These are phyloP conservation scores for Fonsecaea multimorphosa DNA, from an alignment of 2,329 filamentous ascomycete species.

Conservation along the genomic window DNA sequence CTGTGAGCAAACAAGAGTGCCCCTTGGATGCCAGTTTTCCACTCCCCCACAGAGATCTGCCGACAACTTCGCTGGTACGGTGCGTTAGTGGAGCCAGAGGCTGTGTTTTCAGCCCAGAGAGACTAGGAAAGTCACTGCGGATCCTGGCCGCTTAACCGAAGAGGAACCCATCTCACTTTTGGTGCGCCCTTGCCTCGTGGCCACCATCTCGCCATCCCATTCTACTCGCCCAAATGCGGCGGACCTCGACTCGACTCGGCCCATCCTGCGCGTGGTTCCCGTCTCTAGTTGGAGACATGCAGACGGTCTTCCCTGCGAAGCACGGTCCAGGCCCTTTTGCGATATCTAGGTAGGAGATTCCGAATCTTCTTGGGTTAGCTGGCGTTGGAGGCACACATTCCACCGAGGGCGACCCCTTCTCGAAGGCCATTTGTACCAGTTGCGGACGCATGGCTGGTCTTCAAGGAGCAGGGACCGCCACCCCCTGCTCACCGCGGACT, in stretches of 20 bases:
- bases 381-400: neutral
- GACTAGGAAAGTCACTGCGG: constrained; percentile 19
- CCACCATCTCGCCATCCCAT: constrained; percentile 2
- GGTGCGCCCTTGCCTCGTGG: constrained; percentile 8
- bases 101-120: constrained; percentile 9
- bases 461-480: neutral
- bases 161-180: neutral
- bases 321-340: constrained; percentile 19
- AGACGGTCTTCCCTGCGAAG: neutral
- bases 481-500: neutral
- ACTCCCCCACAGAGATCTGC: constrained; percentile 13
- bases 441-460: neutral
- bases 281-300: constrained; percentile 12
- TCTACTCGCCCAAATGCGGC: neutral
- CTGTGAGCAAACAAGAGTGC: neutral
- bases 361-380: constrained; percentile 1
- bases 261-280: neutral
- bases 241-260: constrained; percentile 11
- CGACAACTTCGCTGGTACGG: neutral
- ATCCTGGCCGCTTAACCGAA: constrained; percentile 18
- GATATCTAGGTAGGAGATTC: constrained; percentile 2
- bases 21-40: neutral
- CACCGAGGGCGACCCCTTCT: constrained; percentile 3
- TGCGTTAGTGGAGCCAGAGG: neutral
- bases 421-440: neutral